A percentile compares a stretch with the other conserved stretches of the same genome.
Evolutionary conservation across 1,139 yeast genomes (phyloP).

Genomic region (Saccharomycopsis hybrid): DNA sequence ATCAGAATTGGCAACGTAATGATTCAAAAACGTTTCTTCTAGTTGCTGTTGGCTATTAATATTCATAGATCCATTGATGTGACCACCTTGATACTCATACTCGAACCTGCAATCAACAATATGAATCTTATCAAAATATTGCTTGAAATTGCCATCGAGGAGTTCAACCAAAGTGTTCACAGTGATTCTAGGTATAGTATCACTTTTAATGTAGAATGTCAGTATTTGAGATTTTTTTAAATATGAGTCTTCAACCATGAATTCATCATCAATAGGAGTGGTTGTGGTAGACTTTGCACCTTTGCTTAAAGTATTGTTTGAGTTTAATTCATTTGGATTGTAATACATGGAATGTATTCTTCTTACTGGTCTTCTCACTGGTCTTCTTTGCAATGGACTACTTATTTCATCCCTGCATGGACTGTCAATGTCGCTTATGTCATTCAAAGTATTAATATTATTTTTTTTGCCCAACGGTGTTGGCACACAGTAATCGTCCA

Average conservation of each 20-base stretch:
- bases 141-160: constrained; percentile 47
- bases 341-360: constrained; percentile 64
- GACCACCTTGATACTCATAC: constrained; percentile 91
- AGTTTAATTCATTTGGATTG: constrained; percentile 14
- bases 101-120: constrained; percentile 87
- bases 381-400: constrained; percentile 29
- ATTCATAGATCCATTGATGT: constrained; percentile 76
- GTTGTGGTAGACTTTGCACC: constrained; percentile 25
- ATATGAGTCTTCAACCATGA: constrained; percentile 28
- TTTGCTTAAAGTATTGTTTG: constrained; percentile 14
- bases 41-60: constrained; percentile 64
- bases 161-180: constrained; percentile 59
- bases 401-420: constrained; percentile 27
- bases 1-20: constrained; percentile 10
- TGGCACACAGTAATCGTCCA: constrained; percentile 27
- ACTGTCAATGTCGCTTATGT: constrained; percentile 16
- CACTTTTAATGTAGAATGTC: constrained; percentile 46
- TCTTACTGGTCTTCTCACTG: constrained; percentile 33
- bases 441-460: neutral
- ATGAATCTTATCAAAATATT: constrained; percentile 52
- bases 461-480: constrained; percentile 24
- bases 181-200: constrained; percentile 69
- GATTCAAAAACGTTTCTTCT: constrained; percentile 42
- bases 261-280: constrained; percentile 26
- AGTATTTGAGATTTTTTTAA: constrained; percentile 39